Base-by-base conservation (phyloP, 2,329 filamentous ascomycete species). In the Tolypocladium endophyticum region DNA sequence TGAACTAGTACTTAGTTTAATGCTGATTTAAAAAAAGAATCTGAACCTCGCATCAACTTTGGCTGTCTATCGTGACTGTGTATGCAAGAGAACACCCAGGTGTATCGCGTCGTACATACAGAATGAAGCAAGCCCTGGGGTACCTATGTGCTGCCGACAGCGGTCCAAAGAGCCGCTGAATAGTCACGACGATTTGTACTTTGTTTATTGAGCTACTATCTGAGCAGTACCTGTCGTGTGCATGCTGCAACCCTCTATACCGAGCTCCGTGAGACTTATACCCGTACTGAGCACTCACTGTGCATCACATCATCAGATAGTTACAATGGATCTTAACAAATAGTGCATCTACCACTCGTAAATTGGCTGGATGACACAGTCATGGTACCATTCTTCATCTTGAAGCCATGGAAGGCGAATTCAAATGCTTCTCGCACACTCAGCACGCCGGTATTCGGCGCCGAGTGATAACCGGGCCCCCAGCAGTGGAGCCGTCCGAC, bases 1-100 rank as follows among this genome's bases (percentile, higher is more conserved):
- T 11, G 4, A 1, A 4, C 2, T 3, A 36, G 3, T n/a, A 6
- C 23, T n/a, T n/a, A 11, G 20, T n/a, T 35, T 2, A 5, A 14
- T 23, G n/a, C n/a, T n/a, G n/a, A n/a, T n/a, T 7, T 7, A 16
- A 20, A 4, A 11, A 52, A 20, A 30, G 4, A 14, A 20, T 20
- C 16, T 8, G 28, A 30, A 6, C 6, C 12, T 50, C 25, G 28
- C 30, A 33, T 33, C 8, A 11, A 12, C 12, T 35, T n/a, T 53
- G 20, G 9, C 1, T 2, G n/a, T n/a, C 20, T 33, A 20, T 9
- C 28, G 28, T 53, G 30, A n/a, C 16, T 30, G 45, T 28, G 45
- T 9, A 11, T 4, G 30, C 6, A 28, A 11, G 23, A 18, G 8
- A 47, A 14, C 3, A 12, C 4, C 18, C 8, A 18, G 23, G 18